Evolutionary conservation across 2,329 filamentous ascomycete genomes (phyloP).

Genomic region (Diaporthe longicolla): DNA sequence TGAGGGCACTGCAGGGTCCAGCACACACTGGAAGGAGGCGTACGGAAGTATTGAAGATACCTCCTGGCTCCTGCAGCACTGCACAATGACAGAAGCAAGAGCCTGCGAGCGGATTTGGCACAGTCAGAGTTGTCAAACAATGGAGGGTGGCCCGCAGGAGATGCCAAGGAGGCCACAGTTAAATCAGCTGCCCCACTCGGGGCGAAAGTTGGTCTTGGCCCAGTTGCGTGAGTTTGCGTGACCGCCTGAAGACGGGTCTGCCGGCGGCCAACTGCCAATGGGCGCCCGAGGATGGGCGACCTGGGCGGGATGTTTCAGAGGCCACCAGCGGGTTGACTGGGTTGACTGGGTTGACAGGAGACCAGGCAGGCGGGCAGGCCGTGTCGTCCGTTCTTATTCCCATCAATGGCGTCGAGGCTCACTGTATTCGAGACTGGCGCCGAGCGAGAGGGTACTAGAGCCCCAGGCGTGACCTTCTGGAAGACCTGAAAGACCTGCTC

Average conservation of each 20-base stretch:
- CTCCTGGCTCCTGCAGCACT: slow-evolving; percentile 3
- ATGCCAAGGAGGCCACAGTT: slow-evolving; percentile 31
- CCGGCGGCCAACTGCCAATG: slow-evolving; percentile 27
- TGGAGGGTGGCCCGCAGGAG: slow-evolving; percentile 11
- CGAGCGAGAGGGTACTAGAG: background rate
- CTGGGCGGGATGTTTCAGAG: slow-evolving; percentile 23
- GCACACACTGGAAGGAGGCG: background rate
- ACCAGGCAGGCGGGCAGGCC: slow-evolving; percentile 10
- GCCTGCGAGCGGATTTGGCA: background rate
- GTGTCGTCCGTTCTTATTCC: background rate
- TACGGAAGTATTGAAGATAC: background rate
- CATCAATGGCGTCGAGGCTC: background rate
- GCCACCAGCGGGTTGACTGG: slow-evolving; percentile 23
- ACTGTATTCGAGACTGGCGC: slow-evolving; percentile 29
- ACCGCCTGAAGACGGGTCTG: slow-evolving; percentile 31
- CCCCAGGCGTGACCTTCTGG: slow-evolving; percentile 6
- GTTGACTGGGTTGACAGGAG: slow-evolving; percentile 23
- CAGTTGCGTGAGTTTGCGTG: slow-evolving; percentile 26
- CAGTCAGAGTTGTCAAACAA: slow-evolving; percentile 5
- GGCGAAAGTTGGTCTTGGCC: slow-evolving; percentile 18
- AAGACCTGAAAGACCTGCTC: background rate
- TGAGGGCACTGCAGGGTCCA: slow-evolving; percentile 11
- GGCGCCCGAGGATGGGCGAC: slow-evolving; percentile 18
- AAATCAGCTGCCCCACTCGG: slow-evolving; percentile 29
- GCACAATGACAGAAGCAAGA: slow-evolving; percentile 1